Base-by-base conservation (phyloP, 805 yeast species). In the Kluyveromyces nonfermentans region DNA sequence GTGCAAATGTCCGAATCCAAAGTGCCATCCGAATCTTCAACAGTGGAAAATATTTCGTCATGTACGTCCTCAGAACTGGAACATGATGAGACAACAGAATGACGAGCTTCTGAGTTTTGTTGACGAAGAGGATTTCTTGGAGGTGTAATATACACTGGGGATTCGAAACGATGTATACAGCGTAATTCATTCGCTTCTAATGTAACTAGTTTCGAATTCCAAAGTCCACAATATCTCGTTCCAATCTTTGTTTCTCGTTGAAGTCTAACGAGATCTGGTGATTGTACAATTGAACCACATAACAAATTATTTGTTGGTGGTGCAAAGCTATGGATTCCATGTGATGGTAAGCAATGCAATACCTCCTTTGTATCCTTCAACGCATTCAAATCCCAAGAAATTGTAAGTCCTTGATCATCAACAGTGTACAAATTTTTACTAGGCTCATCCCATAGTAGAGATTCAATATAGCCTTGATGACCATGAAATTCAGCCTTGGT, bases 221-320 rank as follows among this genome's bases (percentile, higher is more conserved):
- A 25, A 18, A 38, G n/a, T 30, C 42, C 37, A 16, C 36, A 34
- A 20, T 35, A 44, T 14, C 41, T 31, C 9, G 35, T 33, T 7
- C 49, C 39, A 10, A 55, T 46, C n/a, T 48, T 16, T 18, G 47
- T 9, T 6, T 7, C 28, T 18, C 22, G 10, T 9, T 40, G 20
- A n/a, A 15, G 21, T n/a, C 46, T 36, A 7, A 16, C 21, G n/a
- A 37, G 14, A 21, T 46, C 40, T 14, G 46, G 46, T 5, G 46
- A 35, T 22, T 54, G 50, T 8, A 60, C 48, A 25, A 59, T 48
- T 35, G 57, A 59, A 15, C 65, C 65, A 44, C 60, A 55, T 38
- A 50, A 56, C 17, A 47, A 49, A 8, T 49, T 39, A 10, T 50
- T 52, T 19, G 44, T 47, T 21, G 45, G 28, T n/a, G 35, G 37